Base-by-base conservation (phyloP, 2,329 filamentous ascomycete species). In the Phaeosphaeria sp. region DNA sequence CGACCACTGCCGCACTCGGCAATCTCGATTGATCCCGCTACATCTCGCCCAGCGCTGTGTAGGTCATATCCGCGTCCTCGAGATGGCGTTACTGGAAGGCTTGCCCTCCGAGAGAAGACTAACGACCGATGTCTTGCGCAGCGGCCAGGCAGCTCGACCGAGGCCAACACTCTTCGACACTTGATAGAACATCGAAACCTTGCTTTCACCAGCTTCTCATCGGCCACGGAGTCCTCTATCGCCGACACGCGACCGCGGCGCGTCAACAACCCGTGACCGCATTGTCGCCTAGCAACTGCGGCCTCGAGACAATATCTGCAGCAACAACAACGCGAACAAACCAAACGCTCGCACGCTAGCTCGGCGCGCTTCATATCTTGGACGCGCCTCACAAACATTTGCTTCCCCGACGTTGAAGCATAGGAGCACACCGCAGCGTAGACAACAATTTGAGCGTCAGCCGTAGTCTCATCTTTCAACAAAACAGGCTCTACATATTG, bases 31-130 rank as follows among this genome's bases (percentile, higher is more conserved):
- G 11, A 48, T 20, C 24, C 59, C 40, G 63, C 56, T 63, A 61
- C 62, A 61, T 68, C 60, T 63, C 66, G 61, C 60, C 56, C 59
- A 65, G 67, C 66, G 65, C 65, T 67, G 66, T 67, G 70, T 72
- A 72, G 66, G 67, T 74, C 58, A 50, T 33, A 61, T 64, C 65
- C 65, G 62, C 65, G 61, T 68, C 65, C 69, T 64, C 65, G 60
- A 68, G 65, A 72, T 67, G 65, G 69, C 69, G 60, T 59, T 58
- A 61, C 59, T 63, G 56, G 61, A 68, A 63, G 65, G 67, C 71
- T 61, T 65, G 64, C 65, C 66, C 69, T 70, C 66, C 65, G 62
- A 68, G 63, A 67, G 62, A 63, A 69, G 61, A 72, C 69, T 71
- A 67, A 72, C 70, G 60, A 67, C 60, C 55, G 62, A 61, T 62